A percentile compares a stretch with the other conserved stretches of the same genome.
These are phyloP conservation scores for Tillandsia leiboldiana DNA, from an alignment of 176 grass and related monocot genomes.

Conservation along the genomic window DNA sequence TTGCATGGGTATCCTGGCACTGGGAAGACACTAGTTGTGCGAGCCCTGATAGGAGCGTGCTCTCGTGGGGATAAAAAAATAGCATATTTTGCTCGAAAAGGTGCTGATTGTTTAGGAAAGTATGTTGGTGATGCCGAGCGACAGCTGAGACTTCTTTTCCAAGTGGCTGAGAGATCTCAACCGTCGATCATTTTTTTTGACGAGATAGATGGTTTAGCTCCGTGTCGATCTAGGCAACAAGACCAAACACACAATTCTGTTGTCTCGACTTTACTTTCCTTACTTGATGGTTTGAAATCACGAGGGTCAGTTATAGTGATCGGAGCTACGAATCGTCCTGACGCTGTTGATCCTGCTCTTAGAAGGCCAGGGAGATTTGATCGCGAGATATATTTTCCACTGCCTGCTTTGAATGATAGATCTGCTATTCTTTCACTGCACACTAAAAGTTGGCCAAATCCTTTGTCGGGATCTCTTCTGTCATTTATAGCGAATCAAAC, in stretches of 20 bases:
- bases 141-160: slow-evolving; percentile 93
- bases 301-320: slow-evolving; percentile 96
- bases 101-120: slow-evolving; percentile 98
- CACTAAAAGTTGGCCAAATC: slow-evolving; percentile 82
- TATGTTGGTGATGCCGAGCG: slow-evolving; percentile 96
- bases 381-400: slow-evolving; percentile 93
- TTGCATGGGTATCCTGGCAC: slow-evolving; percentile 94
- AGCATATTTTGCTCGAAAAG: slow-evolving; percentile 97
- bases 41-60: slow-evolving; percentile 89
- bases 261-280: slow-evolving; percentile 85
- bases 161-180: slow-evolving; percentile 93
- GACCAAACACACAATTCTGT: slow-evolving; percentile 99
- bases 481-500: slow-evolving; percentile 83
- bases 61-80: slow-evolving; percentile 79
- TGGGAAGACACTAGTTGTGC: slow-evolving; percentile 90
- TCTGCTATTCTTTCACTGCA: slow-evolving; percentile 85
- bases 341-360: slow-evolving; percentile 93
- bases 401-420: slow-evolving; percentile 77
- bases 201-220: slow-evolving; percentile 93
- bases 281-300: slow-evolving; percentile 97
- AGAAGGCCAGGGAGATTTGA: slow-evolving; percentile 96
- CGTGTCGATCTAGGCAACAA: slow-evolving; percentile 72
- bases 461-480: slow-evolving; percentile 56
- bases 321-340: slow-evolving; percentile 87
- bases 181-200: slow-evolving; percentile 99